Conservation (phyloP, 2,329 filamentous ascomycete genomes). For the Xylaria sp. region DNA sequence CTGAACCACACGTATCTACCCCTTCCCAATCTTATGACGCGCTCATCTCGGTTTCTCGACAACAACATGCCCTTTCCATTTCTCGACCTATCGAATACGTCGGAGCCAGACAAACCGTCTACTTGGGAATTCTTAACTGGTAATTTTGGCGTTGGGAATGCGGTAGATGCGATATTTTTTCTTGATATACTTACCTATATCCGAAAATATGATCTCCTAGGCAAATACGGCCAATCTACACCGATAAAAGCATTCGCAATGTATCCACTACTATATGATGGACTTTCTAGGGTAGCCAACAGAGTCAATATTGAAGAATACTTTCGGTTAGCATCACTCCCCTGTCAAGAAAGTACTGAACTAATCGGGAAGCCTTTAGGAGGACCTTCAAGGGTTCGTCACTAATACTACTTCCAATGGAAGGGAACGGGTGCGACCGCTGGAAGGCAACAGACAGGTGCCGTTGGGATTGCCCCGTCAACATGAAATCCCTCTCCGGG, state of each 20-base stretch:
- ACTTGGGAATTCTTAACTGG: constrained; percentile 11
- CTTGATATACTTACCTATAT: constrained; percentile 11
- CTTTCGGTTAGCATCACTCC: constrained; percentile 4
- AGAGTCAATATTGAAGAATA: background rate
- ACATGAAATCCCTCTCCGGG: constrained; percentile 19
- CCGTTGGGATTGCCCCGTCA: constrained; percentile 17
- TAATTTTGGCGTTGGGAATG: background rate
- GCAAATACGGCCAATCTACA: constrained; percentile 4
- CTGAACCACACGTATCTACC: constrained; percentile 8
- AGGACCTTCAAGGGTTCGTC: background rate
- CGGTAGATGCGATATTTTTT: background rate
- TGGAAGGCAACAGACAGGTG: constrained; percentile 14
- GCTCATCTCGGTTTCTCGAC: background rate
- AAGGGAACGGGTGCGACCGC: background rate
- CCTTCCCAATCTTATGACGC: background rate
- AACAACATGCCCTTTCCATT: constrained; percentile 5
- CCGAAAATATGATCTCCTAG: background rate
- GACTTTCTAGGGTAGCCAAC: background rate
- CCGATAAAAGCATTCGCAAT: background rate
- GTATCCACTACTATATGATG: constrained; percentile 3
- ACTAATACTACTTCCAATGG: constrained; percentile 6
- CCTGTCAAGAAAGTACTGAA: background rate
- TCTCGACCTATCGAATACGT: constrained; percentile 9
- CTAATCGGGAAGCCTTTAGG: too few species aligned
- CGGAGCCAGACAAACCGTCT: constrained; percentile 4